These are phyloP conservation scores for Bolboschoenoplectus hybrid DNA, from an alignment of 202 grass and related monocot species.

Conservation along the genomic window DNA sequence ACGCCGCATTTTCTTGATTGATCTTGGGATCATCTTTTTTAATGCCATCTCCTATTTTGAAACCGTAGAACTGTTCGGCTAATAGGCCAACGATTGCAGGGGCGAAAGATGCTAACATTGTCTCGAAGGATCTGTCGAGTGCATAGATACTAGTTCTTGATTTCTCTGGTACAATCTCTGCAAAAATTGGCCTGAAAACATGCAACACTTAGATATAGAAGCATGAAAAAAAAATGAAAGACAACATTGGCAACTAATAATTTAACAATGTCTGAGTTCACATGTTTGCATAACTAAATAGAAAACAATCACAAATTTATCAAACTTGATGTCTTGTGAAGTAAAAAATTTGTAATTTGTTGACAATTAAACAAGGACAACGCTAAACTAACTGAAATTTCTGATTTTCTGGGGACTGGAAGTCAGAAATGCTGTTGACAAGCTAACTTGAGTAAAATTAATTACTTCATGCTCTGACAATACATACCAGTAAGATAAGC, in stretches of 20 bases:
- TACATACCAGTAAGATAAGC: background rate
- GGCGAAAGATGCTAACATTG: constrained; percentile 63
- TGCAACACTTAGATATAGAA: background rate
- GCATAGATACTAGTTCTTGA: constrained; percentile 83
- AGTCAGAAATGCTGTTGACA: background rate
- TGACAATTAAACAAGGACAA: background rate
- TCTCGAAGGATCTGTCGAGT: constrained; percentile 73
- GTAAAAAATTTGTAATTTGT: background rate
- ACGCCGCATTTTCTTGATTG: constrained; percentile 57
- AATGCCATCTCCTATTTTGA: constrained; percentile 52
- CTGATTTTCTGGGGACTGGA: background rate
- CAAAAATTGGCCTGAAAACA: constrained; percentile 54
- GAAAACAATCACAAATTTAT: background rate
- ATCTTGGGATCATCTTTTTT: background rate
- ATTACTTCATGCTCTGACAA: background rate
- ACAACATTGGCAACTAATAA: constrained; percentile 44
- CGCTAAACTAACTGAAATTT: background rate
- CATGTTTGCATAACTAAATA: constrained; percentile 40
- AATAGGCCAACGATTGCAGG: constrained; percentile 71
- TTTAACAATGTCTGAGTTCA: constrained; percentile 57
- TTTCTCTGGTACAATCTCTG: constrained; percentile 79
- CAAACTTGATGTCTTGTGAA: background rate
- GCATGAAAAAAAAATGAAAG: background rate
- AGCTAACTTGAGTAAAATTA: background rate
- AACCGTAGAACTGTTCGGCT: constrained; percentile 60